These are phyloP conservation scores for Chamaecyparis obtusa DNA, from an alignment of 75 land plant species.

Conservation along the genomic window DNA sequence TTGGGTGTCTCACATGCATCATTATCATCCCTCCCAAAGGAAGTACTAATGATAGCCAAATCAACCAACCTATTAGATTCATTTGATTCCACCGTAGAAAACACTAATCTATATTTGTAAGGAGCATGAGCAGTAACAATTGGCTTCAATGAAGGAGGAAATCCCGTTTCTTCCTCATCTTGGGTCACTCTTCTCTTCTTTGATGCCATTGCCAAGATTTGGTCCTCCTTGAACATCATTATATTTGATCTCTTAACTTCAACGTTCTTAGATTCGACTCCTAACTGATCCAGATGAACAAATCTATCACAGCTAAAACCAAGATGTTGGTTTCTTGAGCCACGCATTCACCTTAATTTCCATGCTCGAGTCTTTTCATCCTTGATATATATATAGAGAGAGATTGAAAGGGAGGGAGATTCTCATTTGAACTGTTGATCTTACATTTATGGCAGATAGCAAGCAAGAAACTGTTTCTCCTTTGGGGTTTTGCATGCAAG, in stretches of 20 bases:
- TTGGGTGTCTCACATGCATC: constrained; percentile 9
- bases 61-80: not conserved
- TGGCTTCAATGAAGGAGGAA: not conserved
- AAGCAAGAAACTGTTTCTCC: not conserved
- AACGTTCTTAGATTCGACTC: too few relatives aligned
- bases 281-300: too few relatives aligned
- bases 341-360: too few relatives aligned
- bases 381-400: too few relatives aligned
- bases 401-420: too few relatives aligned
- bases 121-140: not conserved
- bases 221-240: too few relatives aligned
- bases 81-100: not conserved
- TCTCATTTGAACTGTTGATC: not conserved
- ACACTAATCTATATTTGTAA: not conserved
- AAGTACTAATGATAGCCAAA: not conserved
- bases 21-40: not conserved
- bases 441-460: not conserved
- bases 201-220: too few relatives aligned
- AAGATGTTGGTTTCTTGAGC: not conserved
- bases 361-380: too few relatives aligned
- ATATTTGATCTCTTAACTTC: too few relatives aligned
- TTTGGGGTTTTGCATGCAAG: not conserved
- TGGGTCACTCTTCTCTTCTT: too few relatives aligned
- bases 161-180: too few relatives aligned
- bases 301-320: not conserved